Percentiles rank a stretch among this genome's conserved stretches.
Conservation (phyloP, 2,329 filamentous ascomycete genomes). For the Alternaria sp. region DNA sequence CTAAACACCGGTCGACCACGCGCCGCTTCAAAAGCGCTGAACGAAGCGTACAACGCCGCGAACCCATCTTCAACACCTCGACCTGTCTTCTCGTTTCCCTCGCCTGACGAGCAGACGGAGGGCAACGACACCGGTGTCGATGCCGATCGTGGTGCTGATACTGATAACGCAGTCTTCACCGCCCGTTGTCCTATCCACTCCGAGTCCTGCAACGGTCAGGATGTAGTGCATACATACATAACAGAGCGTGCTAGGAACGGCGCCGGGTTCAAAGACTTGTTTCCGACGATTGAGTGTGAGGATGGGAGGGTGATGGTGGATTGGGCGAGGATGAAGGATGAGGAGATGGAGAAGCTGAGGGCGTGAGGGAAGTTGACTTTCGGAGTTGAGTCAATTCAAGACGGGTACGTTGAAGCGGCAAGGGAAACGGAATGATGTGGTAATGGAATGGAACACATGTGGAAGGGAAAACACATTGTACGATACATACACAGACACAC, state of each 20-base stretch:
- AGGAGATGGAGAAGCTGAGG: conserved; percentile 22
- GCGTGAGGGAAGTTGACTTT: not conserved
- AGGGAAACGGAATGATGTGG: not conserved
- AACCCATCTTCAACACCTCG: not conserved
- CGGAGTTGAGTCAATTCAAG: too few relatives aligned
- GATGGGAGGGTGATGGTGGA: conserved; percentile 31
- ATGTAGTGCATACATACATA: conserved; percentile 9
- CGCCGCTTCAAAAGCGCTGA: conserved; percentile 23
- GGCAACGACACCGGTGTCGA: not conserved
- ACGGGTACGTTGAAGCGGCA: too few relatives aligned
- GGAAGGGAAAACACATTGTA: not conserved
- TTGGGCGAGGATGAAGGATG: conserved; percentile 26
- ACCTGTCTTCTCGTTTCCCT: not conserved
- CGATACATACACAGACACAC: not conserved
- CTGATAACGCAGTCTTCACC: not conserved
- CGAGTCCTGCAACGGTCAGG: conserved; percentile 26
- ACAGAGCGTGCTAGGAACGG: conserved; percentile 11
- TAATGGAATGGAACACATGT: not conserved
- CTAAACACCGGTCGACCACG: conserved; percentile 19
- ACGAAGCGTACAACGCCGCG: conserved; percentile 24
- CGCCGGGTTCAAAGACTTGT: conserved; percentile 23
- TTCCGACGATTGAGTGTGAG: conserved; percentile 18
- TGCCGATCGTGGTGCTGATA: not conserved
- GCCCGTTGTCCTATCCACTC: conserved; percentile 27
- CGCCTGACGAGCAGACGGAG: not conserved